Evolutionary conservation across 73 alveolate genomes (phyloP), one percentile per base, ranked within the genome.

Genomic region (Paramecium pentaurelia): DNA sequence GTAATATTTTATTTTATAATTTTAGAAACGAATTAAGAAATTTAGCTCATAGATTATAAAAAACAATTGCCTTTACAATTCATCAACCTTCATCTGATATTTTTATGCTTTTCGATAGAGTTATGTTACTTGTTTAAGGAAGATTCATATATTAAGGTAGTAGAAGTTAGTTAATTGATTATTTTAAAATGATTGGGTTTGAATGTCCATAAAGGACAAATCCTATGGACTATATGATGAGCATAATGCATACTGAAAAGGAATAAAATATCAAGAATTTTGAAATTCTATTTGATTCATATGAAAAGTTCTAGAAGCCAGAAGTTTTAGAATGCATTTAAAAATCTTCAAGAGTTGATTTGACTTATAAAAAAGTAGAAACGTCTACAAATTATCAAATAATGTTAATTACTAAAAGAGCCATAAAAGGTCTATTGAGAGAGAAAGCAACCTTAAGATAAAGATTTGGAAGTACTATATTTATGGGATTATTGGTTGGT

Each of bases 41-140:
- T 36, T 32, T 68, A 10, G 88, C 88, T 2, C 77, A 88, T 27
- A 64, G 70, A 8, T 11, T 80, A 75, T 40, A 59, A n/a, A 91
- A 47, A 38, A 91, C 95, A 3, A 84, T 91, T 58, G 58, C 77
- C 2, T 77, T 91, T 45, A 91, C 95, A 25, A 77, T 91, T 42
- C 95, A 91, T 64, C 22, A 91, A 47, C 95, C 95, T n/a, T 58
- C 88, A 25, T 38, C 95, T 2, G 92, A 91, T 58, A 84, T 91
- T 25, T 91, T 30, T 30, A 18, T 64, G 42, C 60, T 77, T 47
- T 60, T 91, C 25, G 95, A 91, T 51, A 84, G 80, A 44, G 58
- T 91, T 0, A 91, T 91, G 86, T 60, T 92, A 3, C 18, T 92
- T 64, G 93, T 51, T 25, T 36, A 36, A 22, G 93, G 95, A 54